Conservation (phyloP, 306 rosid genomes). For the Acacia crassicarpa region DNA sequence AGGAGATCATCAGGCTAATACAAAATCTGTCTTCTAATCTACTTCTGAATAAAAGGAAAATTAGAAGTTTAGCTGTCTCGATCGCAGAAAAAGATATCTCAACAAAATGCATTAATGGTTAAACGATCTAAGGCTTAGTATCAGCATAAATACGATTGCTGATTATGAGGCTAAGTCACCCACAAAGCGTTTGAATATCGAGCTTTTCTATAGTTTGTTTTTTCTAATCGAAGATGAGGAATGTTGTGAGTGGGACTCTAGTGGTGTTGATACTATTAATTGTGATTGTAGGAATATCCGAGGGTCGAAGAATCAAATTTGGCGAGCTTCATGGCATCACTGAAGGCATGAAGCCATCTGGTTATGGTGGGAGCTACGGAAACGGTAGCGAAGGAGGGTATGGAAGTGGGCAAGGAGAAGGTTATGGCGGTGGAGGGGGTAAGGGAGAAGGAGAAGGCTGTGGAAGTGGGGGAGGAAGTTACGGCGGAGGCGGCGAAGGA, state of each 20-base stretch:
- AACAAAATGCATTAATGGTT: slow-evolving; percentile 47
- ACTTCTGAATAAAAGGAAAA: slow-evolving; percentile 38
- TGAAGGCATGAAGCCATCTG: slow-evolving; percentile 16
- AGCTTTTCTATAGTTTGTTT: background rate
- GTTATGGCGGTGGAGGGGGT: slow-evolving; percentile 6
- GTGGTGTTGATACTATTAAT: slow-evolving; percentile 46
- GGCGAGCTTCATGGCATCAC: slow-evolving; percentile 16
- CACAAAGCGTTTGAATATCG: background rate
- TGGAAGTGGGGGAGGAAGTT: background rate
- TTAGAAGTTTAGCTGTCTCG: slow-evolving; percentile 23
- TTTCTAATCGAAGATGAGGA: slow-evolving; percentile 48
- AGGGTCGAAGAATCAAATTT: slow-evolving; percentile 48
- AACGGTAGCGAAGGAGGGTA: slow-evolving; percentile 7
- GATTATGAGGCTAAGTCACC: background rate
- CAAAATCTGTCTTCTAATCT: slow-evolving; percentile 7
- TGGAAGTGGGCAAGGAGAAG: background rate
- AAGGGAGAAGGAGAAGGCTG: slow-evolving; percentile 24
- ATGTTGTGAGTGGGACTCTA: slow-evolving; percentile 13
- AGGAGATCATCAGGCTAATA: background rate
- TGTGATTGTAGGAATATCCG: slow-evolving; percentile 42
- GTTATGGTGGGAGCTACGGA: background rate
- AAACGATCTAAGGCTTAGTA: background rate
- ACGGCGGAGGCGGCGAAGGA: background rate
- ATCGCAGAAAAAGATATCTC: slow-evolving; percentile 27
- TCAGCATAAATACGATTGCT: slow-evolving; percentile 44